Percentiles rank a stretch among this genome's conserved stretches.
These are phyloP conservation scores for Pascua guehoae DNA, from an alignment of 1,284 basidiomycete genomes.

Conservation along the genomic window DNA sequence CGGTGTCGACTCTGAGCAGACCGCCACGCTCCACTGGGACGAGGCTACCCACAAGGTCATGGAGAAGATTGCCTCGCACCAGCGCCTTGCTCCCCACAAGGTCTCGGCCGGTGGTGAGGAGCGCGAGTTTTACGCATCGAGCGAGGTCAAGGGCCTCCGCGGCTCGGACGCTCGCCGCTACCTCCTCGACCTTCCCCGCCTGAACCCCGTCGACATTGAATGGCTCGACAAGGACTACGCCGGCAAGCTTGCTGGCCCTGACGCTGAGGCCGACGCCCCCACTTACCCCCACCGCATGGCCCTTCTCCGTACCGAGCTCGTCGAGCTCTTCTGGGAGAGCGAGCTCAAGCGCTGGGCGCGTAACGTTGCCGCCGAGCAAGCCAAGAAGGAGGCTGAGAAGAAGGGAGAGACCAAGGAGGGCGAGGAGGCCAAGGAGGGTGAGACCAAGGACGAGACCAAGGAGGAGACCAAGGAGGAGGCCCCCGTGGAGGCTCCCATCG, in stretches of 20 bases:
- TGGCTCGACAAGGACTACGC: slow-evolving; percentile 55
- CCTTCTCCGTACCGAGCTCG: slow-evolving; percentile 58
- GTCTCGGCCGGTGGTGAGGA: slow-evolving; percentile 50
- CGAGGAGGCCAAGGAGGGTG: slow-evolving; percentile 10
- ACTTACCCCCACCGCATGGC: slow-evolving; percentile 56
- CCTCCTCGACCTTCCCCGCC: slow-evolving; percentile 56
- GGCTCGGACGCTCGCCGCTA: slow-evolving; percentile 58
- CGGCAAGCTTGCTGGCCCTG: slow-evolving; percentile 34
- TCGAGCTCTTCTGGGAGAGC: slow-evolving; percentile 55
- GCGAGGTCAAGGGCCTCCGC: slow-evolving; percentile 58
- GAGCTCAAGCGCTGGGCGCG: slow-evolving; percentile 56
- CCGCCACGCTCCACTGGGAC: slow-evolving; percentile 50
- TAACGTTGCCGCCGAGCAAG: slow-evolving; percentile 46
- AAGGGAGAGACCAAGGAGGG: slow-evolving; percentile 13
- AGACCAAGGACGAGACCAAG: slow-evolving; percentile 17
- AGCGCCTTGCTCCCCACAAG: slow-evolving; percentile 55
- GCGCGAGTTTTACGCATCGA: slow-evolving; percentile 54
- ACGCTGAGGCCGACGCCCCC: slow-evolving; percentile 21
- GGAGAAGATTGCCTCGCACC: slow-evolving; percentile 52
- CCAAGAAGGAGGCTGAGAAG: slow-evolving; percentile 21
- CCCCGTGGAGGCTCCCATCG: slow-evolving; percentile 15
- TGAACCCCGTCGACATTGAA: slow-evolving; percentile 56
- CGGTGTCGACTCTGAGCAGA: slow-evolving; percentile 56
- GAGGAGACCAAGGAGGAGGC: slow-evolving; percentile 14
- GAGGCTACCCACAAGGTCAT: slow-evolving; percentile 55